Base-by-base conservation (phyloP, 768 basidiomycete species). In the Lactarius evosmus region DNA sequence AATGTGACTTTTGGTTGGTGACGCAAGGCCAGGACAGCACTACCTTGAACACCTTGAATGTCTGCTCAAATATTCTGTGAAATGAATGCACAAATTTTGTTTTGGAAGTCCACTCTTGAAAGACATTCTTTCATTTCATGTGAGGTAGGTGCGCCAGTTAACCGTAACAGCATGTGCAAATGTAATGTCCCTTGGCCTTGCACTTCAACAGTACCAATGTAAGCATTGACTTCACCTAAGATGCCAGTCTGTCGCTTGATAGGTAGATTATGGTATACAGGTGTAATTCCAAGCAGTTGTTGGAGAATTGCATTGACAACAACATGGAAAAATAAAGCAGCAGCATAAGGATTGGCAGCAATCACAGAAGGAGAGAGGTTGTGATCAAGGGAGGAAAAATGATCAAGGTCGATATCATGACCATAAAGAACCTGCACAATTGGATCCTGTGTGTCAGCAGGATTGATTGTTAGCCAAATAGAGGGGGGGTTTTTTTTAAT, bases 401-500 rank as follows among this genome's bases (percentile, higher is more conserved):
- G 1, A 56, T 84, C 77, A 8, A 83, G 59, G 57, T 83, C 71
- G 8, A 84, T 81, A 0, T 78, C 68, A 32, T 72, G 73, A 0
- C 82, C 80, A 0, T 76, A 72, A 12, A 83, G 70, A 0, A 82
- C 72, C 58, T 82, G 80, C 0, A 76, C 78, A 27, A 81, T 73
- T 0, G 80, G 80, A 64, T 81, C 78, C 36, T 78, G 74, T 0
- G 75, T 56, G 61, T 82, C 78, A 0, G 67, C 58, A 1, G 76
- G 78, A 62, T 80, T 81, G 3, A 83, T 72, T 0, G 80, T 83
- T 1, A 78, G 64, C 80, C 81, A 83, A 0, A 82, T 17, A 1
- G 40, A 41, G 1, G 40, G 40, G 1, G 40, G 40, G 7, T n/a
- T 41, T 41, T 41, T 41, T 8, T 19, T 41, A 0, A 41, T 8